phyloP scores from a whole-genome alignment of 2,329 filamentous ascomycete genomes.

The Penicillium aurantiogriseum region DNA sequence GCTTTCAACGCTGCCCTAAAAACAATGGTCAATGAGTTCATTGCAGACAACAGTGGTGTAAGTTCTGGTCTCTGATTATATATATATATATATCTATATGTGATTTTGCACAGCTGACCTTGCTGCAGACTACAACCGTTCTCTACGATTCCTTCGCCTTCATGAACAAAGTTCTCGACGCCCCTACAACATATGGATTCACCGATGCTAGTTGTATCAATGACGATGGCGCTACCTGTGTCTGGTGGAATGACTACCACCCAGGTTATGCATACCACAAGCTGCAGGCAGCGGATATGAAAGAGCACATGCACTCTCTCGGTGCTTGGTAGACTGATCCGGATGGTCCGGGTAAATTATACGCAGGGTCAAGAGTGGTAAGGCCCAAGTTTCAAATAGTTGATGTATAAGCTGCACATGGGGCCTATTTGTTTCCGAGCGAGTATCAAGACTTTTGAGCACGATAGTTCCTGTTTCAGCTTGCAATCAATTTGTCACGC shows the following conservation, averaged over 20 bases:
- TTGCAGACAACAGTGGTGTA: constrained; percentile 20
- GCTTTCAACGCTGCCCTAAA: constrained; percentile 28
- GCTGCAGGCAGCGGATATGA: constrained; percentile 34
- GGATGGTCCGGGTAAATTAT: neutral
- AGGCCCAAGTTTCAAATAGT: neutral
- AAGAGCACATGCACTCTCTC: constrained; percentile 18
- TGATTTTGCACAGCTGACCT: neutral
- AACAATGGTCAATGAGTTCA: constrained; percentile 22
- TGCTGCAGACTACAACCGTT: constrained; percentile 23
- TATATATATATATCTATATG: no score
- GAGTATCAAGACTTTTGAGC: neutral
- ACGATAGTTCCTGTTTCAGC: constrained; percentile 6
- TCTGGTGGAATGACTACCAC: constrained; percentile 38
- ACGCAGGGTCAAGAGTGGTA: neutral
- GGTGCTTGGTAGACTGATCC: constrained; percentile 25
- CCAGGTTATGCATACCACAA: constrained; percentile 31
- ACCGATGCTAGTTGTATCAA: constrained; percentile 31
- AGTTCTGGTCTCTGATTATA: neutral
- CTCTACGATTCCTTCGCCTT: constrained; percentile 33
- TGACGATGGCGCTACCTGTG: constrained; percentile 27
- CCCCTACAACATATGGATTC: constrained; percentile 28
- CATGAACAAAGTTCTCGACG: constrained; percentile 31
- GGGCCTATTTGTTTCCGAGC: neutral
- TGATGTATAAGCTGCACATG: neutral
- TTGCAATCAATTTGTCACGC: constrained; percentile 2